Conservation (phyloP, 2,329 filamentous ascomycete species). For the Fusarium mundagurra region DNA sequence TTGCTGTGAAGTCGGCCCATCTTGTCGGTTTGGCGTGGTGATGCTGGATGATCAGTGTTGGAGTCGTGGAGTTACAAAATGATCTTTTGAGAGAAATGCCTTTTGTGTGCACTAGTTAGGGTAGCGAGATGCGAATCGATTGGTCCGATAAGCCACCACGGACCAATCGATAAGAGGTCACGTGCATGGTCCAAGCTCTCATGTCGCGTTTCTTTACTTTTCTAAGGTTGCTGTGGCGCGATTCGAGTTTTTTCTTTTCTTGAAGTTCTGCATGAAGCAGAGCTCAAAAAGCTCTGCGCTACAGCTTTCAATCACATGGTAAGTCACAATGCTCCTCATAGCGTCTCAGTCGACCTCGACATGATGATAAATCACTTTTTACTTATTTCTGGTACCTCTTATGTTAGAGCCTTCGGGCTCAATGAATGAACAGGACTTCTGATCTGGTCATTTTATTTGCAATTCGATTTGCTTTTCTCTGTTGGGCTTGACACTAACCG, state of each 20-base stretch:
- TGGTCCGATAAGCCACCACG: not conserved
- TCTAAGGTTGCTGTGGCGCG: slow-evolving; percentile 25
- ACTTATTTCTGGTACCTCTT: slow-evolving; percentile 97
- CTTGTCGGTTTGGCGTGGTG: slow-evolving; percentile 60
- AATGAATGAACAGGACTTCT: slow-evolving; percentile 92
- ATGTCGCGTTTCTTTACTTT: slow-evolving; percentile 34
- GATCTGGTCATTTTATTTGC: slow-evolving; percentile 53
- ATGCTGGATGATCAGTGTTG: slow-evolving; percentile 33
- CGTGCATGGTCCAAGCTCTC: slow-evolving; percentile 20
- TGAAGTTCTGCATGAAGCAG: not conserved
- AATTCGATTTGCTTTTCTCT: slow-evolving; percentile 8
- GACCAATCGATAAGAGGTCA: not conserved
- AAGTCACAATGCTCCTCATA: slow-evolving; percentile 41
- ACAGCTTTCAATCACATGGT: slow-evolving; percentile 39
- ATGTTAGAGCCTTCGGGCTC: slow-evolving; percentile 77
- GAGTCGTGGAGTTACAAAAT: slow-evolving; percentile 54
- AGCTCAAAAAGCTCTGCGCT: not conserved
- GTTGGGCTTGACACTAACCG: slow-evolving; percentile 32
- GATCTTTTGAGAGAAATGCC: slow-evolving; percentile 6
- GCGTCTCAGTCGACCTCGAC: slow-evolving; percentile 40
- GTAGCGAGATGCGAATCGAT: slow-evolving; percentile 42
- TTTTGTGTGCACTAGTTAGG: slow-evolving; percentile 48
- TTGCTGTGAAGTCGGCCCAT: slow-evolving; percentile 99
- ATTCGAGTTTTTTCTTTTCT: slow-evolving; percentile 15
- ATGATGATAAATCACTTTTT: slow-evolving; percentile 78